Evolutionary conservation across 257 asterid genomes (phyloP), one percentile per base, ranked within the genome.

Genomic region (Solanum infundibuliforme): DNA sequence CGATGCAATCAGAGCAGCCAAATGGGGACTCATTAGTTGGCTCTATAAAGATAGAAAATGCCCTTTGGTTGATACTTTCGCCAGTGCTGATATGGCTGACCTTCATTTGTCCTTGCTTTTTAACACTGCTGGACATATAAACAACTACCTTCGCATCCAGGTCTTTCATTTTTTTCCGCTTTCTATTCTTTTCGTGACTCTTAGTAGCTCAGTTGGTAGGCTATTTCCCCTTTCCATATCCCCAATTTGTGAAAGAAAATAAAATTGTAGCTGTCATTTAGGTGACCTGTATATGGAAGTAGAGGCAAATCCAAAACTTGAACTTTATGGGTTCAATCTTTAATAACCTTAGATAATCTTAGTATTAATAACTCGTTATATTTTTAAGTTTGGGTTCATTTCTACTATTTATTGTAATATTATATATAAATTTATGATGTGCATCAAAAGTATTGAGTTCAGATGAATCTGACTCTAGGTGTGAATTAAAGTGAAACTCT

Each of bases 11-110:
- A 86, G 10, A 43, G 71, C 71, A 43, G 71, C 83, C 12, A 68
- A 86, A 25, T 86, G 81, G 88, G 88, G 88, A 36, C 34, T 86
- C 39, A 25, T 35, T 75, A 38, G 83, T 14, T 86, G 87, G 83
- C 79, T 86, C 18, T 27, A n/a, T 69, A 68, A 46, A 65, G 65
- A 86, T 20, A 65, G 88, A 65, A 86, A 68, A 18, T 36, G 83
- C 27, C 88, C 88, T 23, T 36, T 86, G 65, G 39, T 86, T 5
- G 88, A 69, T 62, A 68, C 29, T 18, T 69, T 38, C n/a, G 83
- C 88, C 32, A 71, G 36, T n/a, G 71, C 41, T 41, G 88, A 41
- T 69, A 69, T 86, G 71, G 39, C 34, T 16, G 88, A 68, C 88
- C 81, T 86, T 46, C 81, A 86, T 41, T 34, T 86, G 71, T 29